Percentiles rank a stretch among this genome's conserved stretches.
phyloP scores from a whole-genome alignment of 176 grass and related monocot species.

The Oryza meyeriana region DNA sequence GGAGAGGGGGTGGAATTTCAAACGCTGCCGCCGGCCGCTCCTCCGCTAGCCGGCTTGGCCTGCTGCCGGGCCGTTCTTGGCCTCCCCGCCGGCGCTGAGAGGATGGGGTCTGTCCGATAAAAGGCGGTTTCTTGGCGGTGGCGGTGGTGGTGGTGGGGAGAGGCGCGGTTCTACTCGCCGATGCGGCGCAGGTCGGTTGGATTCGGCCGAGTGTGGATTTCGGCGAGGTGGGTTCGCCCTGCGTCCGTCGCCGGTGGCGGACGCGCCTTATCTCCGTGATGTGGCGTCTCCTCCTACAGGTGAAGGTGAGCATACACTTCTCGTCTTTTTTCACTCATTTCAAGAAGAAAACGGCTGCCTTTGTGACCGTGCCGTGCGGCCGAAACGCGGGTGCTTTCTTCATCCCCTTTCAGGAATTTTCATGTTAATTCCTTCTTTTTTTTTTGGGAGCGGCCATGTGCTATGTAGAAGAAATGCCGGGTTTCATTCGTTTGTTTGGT shows the following conservation, averaged over 20 bases:
- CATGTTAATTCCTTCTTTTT: not conserved
- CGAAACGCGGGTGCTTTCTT: not conserved
- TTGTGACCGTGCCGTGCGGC: not conserved
- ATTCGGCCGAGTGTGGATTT: too few species aligned
- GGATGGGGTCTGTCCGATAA: not conserved
- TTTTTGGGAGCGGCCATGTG: not conserved
- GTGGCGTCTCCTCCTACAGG: slow-evolving; percentile 2
- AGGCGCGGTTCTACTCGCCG: not conserved
- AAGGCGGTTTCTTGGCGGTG: not conserved
- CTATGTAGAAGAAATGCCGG: not conserved
- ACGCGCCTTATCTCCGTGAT: not conserved
- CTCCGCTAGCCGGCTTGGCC: not conserved
- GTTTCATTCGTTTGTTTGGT: not conserved
- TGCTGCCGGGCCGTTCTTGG: not conserved
- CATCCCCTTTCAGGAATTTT: not conserved
- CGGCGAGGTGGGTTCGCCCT: not conserved
- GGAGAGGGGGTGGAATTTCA: not conserved
- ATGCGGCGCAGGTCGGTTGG: not conserved
- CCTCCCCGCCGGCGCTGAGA: not conserved
- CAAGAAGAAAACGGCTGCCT: not conserved
- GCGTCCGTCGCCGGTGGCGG: slow-evolving; percentile 15
- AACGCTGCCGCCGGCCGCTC: not conserved
- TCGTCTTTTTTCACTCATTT: not conserved
- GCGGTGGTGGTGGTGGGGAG: not conserved
- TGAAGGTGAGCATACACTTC: not conserved